Percentiles rank a stretch among this genome's conserved stretches.
These are phyloP conservation scores for Starmerella cellae DNA, from an alignment of 805 yeast genomes.

Conservation along the genomic window DNA sequence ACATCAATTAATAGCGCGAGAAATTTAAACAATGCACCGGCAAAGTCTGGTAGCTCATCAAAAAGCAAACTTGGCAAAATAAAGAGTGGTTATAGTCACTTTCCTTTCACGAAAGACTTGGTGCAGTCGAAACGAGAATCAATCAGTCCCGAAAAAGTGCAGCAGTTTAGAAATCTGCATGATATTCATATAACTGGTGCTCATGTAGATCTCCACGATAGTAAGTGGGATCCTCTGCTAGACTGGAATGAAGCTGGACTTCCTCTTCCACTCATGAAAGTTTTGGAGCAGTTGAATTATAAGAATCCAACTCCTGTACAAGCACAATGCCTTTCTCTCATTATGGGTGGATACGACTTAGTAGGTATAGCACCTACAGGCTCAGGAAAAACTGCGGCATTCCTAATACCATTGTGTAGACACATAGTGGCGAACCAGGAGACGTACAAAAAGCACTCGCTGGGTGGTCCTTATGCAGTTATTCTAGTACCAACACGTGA, in stretches of 20 bases:
- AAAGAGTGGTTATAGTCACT: not conserved
- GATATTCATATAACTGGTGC: no score
- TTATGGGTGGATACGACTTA: constrained; percentile 80
- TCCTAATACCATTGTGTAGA: constrained; percentile 67
- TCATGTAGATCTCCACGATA: not conserved
- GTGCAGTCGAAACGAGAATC: not conserved
- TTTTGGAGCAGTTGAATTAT: constrained; percentile 42
- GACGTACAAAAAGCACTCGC: constrained; percentile 18
- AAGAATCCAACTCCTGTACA: constrained; percentile 74
- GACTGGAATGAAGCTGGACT: constrained; percentile 77
- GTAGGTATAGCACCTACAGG: constrained; percentile 95
- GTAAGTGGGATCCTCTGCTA: constrained; percentile 38
- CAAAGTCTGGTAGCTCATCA: not conserved
- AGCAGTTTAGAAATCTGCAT: not conserved
- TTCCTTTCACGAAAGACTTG: constrained; percentile 6
- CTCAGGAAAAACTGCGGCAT: constrained; percentile 87
- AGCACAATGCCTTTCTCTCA: constrained; percentile 77
- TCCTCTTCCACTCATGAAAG: constrained; percentile 42
- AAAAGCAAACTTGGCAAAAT: constrained; percentile 5
- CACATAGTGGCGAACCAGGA: constrained; percentile 68
- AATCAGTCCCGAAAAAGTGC: not conserved
- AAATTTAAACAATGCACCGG: no score
- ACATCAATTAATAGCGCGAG: no score
- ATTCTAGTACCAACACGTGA: constrained; percentile 88
- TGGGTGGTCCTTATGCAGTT: constrained; percentile 57